A percentile compares a stretch with the other conserved stretches of the same genome.
These are phyloP conservation scores for Chlamydomonas incerta DNA, from an alignment of 139 green algal species.

Conservation along the genomic window DNA sequence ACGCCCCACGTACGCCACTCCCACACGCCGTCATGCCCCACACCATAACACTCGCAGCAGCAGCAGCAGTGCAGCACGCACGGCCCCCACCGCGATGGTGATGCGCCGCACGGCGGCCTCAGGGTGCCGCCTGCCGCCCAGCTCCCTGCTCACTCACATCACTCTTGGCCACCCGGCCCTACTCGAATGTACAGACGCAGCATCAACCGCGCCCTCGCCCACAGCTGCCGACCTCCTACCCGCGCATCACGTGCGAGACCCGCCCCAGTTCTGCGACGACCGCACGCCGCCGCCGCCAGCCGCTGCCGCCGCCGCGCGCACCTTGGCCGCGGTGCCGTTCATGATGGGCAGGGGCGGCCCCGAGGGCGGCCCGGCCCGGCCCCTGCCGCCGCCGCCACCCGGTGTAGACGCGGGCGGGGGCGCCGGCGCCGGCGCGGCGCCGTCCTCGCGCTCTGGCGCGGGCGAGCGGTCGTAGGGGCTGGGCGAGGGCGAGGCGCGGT, in stretches of 20 bases:
- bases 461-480: conserved; percentile 3
- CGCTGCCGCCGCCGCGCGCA: conserved; percentile 6
- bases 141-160: too few relatives aligned
- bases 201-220: too few relatives aligned
- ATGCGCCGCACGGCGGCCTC: too few relatives aligned
- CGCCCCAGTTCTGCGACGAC: background rate
- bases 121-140: too few relatives aligned
- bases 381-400: background rate
- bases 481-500: background rate
- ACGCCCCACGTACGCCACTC: too few relatives aligned
- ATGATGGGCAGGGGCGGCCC: conserved; percentile 33
- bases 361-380: background rate
- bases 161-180: too few relatives aligned
- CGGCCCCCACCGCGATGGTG: too few relatives aligned
- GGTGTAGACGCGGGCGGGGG: background rate
- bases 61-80: too few relatives aligned
- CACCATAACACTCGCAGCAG: too few relatives aligned
- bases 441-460: background rate
- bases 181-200: too few relatives aligned
- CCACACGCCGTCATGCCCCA: too few relatives aligned
- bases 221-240: too few relatives aligned
- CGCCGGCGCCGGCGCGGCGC: background rate
- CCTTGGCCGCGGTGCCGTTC: conserved; percentile 38
- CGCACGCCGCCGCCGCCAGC: background rate
- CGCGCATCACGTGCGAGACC: background rate